Conservation (phyloP, 2,329 filamentous ascomycete species). For the Alternaria dauci region DNA sequence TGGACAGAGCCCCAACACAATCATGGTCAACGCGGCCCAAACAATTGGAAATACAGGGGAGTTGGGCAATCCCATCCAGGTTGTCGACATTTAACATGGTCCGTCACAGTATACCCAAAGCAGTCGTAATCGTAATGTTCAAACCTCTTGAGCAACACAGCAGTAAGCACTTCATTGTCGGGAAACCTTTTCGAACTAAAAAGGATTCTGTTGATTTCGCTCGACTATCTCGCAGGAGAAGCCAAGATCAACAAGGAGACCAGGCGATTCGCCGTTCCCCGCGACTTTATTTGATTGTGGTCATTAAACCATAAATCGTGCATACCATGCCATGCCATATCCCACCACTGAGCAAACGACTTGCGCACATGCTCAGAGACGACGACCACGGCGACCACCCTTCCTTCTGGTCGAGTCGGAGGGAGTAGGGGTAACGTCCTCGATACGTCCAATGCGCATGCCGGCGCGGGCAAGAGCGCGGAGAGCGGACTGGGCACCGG, state of each 20-base stretch:
- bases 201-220: slow-evolving; percentile 51
- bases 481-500: slow-evolving; percentile 98
- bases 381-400: slow-evolving; percentile 99
- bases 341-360: slow-evolving; percentile 49
- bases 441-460: slow-evolving; percentile 99
- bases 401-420: slow-evolving; percentile 99
- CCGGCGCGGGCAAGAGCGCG: slow-evolving; percentile 98
- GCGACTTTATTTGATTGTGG: slow-evolving; percentile 49
- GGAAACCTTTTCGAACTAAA: slow-evolving; percentile 47
- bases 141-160: slow-evolving; percentile 38
- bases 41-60: slow-evolving; percentile 59
- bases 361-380: slow-evolving; percentile 77
- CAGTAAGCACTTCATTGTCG: slow-evolving; percentile 42
- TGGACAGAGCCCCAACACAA: slow-evolving; percentile 58
- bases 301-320: slow-evolving; percentile 49
- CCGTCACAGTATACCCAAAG: slow-evolving; percentile 28
- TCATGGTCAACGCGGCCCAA: slow-evolving; percentile 69
- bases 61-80: slow-evolving; percentile 57
- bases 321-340: slow-evolving; percentile 45
- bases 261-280: slow-evolving; percentile 51
- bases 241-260: slow-evolving; percentile 53
- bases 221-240: slow-evolving; percentile 42
- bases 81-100: slow-evolving; percentile 50
- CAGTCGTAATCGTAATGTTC: slow-evolving; percentile 41
- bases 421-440: slow-evolving; percentile 98